Base-by-base conservation (phyloP, 164 flowering plant species). In the Akebia trifoliata region DNA sequence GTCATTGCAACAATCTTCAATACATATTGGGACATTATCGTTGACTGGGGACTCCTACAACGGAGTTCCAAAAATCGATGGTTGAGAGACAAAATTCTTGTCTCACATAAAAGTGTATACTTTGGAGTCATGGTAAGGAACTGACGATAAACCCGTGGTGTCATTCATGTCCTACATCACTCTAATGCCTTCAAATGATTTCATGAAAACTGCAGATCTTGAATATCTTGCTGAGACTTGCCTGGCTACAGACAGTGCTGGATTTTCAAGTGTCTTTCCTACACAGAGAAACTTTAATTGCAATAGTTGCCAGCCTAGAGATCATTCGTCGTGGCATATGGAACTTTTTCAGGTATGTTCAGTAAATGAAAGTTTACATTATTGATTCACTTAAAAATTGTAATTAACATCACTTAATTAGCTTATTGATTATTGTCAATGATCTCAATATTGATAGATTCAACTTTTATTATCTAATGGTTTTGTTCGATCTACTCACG, bases 11-110 rank as follows among this genome's bases (percentile, higher is more conserved):
- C 71, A 32, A 39, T 76, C 17, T 50, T 75, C 32, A 78, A 74
- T 50, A 80, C 84, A 17, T 87, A 83, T 35, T 87, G 91, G 91
- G 95, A 84, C 56, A 59, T 85, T 30, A 78, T 73, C 0, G 37
- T 77, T 1, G 90, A 86, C 64, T 84, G 94, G 94, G 94, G 94
- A 4, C 84, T 86, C 49, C 70, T 84, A 46, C 73, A 70, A 39
- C 63, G 74, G 58, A 65, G 68, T 2, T 86, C 90, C 0, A 81
- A 74, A 59, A 50, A 50, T 14, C 54, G 35, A 11, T 50, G 54
- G 54, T 50, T 50, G 21, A 50, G 54, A 50, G 54, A 50, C 54
- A 50, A 74, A 44, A 85, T 84, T 53, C 45, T 81, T 1, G 56
- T 84, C 34, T 59, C 85, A 15, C 76, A 78, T 48, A 77, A 65